Evolutionary conservation across 345 rosid species (phyloP).

Genomic region (Nasturtium officinale): DNA sequence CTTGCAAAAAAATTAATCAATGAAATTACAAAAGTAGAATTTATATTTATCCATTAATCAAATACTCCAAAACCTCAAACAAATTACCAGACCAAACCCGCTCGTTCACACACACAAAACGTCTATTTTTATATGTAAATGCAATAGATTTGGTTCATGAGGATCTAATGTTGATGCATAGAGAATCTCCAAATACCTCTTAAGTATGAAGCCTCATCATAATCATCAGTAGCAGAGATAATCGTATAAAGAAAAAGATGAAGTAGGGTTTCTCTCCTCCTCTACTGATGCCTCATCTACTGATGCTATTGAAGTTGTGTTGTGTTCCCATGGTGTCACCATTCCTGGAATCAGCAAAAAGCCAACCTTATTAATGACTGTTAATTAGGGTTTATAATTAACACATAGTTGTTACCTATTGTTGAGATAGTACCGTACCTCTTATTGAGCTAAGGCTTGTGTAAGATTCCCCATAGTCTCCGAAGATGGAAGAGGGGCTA

Average conservation of each 20-base stretch:
- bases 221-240: constrained; percentile 33
- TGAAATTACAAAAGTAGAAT: neutral
- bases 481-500: constrained; percentile 32
- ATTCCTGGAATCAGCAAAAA: constrained; percentile 27
- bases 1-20: neutral
- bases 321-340: constrained; percentile 30
- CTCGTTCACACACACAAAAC: constrained; percentile 20
- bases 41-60: neutral
- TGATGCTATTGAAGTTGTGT: constrained; percentile 29
- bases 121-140: constrained; percentile 14
- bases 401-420: constrained; percentile 19
- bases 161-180: constrained; percentile 20
- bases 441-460: constrained; percentile 32
- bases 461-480: constrained; percentile 36
- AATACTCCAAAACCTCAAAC: constrained; percentile 13
- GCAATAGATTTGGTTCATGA: constrained; percentile 1
- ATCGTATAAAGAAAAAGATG: constrained; percentile 35
- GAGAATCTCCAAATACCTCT: constrained; percentile 28
- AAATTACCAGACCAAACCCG: constrained; percentile 19
- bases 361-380: constrained; percentile 1
- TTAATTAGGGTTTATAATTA: constrained; percentile 24
- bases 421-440: constrained; percentile 15
- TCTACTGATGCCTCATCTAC: constrained; percentile 28
- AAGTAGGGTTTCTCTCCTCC: constrained; percentile 37
- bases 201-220: constrained; percentile 7